Base-by-base conservation (phyloP, 1,284 basidiomycete species). In the Sparassis latifolia region DNA sequence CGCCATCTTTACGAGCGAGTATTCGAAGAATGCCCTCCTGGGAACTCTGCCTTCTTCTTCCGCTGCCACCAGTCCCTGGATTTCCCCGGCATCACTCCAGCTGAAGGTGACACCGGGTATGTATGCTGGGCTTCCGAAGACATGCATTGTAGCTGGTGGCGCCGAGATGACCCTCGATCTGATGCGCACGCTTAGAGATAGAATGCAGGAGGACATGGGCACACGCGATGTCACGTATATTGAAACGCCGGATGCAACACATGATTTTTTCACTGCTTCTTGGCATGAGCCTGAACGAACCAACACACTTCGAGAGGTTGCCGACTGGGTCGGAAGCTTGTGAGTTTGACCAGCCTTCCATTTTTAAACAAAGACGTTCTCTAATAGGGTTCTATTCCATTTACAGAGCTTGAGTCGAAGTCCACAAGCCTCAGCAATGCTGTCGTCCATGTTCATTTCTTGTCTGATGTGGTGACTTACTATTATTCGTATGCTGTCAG, bases 231-330 rank as follows among this genome's bases (percentile, higher is more conserved):
- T 81, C 2, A 62, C 59, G 32, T 82, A 76, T 56, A 62, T 74
- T 47, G 79, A 80, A 58, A 71, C 69, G 2, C 64, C 68, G 28
- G 81, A 82, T 61, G 74, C 65, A 10, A 51, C 77, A 4, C 83
- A 85, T 55, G 78, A 82, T 54, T 78, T 76, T 53, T 38, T 82
- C 20, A 55, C 69, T 29, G 71, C 79, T 45, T 32, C 59, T 2
- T 77, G 72, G 71, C 71, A 75, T 56, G 80, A 84, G 54, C 82
- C 80, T 0, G 80, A 84, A 63, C 66, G 76, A 47, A 72, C 67
- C 3, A 61, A 76, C 47, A 72, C 74, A 1, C 58, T 78, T 32
- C 64, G 64, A 51, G 70, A 62, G 31, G 76, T 83, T 39, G 75
- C 71, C 9, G 60, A 66, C 39, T 82, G 80, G 79, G 28, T 42